phyloP scores from a whole-genome alignment of 2,329 filamentous ascomycete species.

The Aureobasidium sp. region DNA sequence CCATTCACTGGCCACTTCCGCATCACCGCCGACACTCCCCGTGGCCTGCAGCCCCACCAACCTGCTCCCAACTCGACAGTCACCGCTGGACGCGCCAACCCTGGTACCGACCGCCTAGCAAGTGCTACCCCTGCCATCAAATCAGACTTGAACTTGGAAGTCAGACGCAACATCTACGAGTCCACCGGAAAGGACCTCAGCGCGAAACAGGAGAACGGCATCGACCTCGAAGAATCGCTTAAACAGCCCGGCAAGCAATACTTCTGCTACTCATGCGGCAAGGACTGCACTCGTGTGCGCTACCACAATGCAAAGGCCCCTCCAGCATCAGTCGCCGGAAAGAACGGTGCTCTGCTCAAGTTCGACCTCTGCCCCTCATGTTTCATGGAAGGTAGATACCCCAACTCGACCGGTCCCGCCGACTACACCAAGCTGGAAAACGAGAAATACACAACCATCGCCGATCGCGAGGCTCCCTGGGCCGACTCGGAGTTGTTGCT shows the following conservation, averaged over 20 bases:
- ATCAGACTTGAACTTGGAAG: conserved; percentile 79
- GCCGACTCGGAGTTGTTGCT: conserved; percentile 82
- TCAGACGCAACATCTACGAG: conserved; percentile 93
- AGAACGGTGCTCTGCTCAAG: conserved; percentile 55
- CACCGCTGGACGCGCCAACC: conserved; percentile 51
- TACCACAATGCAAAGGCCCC: conserved; percentile 61
- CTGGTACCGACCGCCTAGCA: conserved; percentile 63
- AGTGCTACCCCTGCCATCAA: conserved; percentile 59
- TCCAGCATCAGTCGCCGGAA: conserved; percentile 31
- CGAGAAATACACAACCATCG: conserved; percentile 65
- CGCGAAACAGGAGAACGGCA: conserved; percentile 44
- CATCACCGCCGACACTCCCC: conserved; percentile 88
- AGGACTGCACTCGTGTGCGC: conserved; percentile 70
- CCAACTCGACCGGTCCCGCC: conserved; percentile 64
- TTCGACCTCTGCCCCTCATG: conserved; percentile 90
- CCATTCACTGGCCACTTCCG: conserved; percentile 98
- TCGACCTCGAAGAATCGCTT: conserved; percentile 51
- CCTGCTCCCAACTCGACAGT: conserved; percentile 65
- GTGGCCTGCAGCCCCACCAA: conserved; percentile 91
- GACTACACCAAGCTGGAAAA: conserved; percentile 90
- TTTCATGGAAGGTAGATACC: conserved; percentile 75
- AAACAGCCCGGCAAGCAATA: conserved; percentile 58
- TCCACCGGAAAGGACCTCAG: conserved; percentile 78
- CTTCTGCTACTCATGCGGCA: conserved; percentile 84
- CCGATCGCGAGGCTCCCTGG: conserved; percentile 83